Evolutionary conservation across 768 basidiomycete species (phyloP), one percentile per base, ranked within the genome.

Genomic region (Tulasnella sp.): DNA sequence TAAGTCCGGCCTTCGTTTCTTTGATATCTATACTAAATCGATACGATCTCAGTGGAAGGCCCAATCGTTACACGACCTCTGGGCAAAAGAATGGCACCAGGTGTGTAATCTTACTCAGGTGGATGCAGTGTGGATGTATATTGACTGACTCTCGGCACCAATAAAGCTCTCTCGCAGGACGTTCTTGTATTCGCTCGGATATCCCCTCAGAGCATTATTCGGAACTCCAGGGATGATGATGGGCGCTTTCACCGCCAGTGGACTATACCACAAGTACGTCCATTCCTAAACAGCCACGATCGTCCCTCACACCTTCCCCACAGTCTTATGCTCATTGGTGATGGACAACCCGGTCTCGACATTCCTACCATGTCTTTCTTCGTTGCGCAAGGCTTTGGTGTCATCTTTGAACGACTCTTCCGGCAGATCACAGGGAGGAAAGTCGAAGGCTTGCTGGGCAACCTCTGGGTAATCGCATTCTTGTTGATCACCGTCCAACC

Each of bases 11-110:
- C n/a, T n/a, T n/a, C n/a, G 36, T 39, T 11, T 11, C 11, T 11
- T 11, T 39, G 17, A 39, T n/a, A 39, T 43, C 6, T 43, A 6
- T n/a, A n/a, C 6, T 6, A 19, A 9, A 21, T n/a, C 25, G 19
- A n/a, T 15, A 17, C 9, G 17, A 37, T 53, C 23, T 23, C 21
- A 54, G 52, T 54, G 52, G 52, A 54, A 54, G 37, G 35, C 52
- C 15, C n/a, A 21, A 6, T 54, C 52, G 0, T 25, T 54, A 6
- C 52, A 54, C 14, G 36, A 39, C 3, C 52, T 54, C 39, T 61
- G 57, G 60, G 23, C 60, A 17, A 34, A 15, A 19, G 59, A 49
- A 29, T 61, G 60, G 60, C 60, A 61, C 45, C 55, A 57, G 34
- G 55, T 57, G 3, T 2, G 37, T 23, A 14, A 12, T 6, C 35